Evolutionary conservation across 768 basidiomycete species (phyloP).

Genomic region (Russula griseocarnosa): DNA sequence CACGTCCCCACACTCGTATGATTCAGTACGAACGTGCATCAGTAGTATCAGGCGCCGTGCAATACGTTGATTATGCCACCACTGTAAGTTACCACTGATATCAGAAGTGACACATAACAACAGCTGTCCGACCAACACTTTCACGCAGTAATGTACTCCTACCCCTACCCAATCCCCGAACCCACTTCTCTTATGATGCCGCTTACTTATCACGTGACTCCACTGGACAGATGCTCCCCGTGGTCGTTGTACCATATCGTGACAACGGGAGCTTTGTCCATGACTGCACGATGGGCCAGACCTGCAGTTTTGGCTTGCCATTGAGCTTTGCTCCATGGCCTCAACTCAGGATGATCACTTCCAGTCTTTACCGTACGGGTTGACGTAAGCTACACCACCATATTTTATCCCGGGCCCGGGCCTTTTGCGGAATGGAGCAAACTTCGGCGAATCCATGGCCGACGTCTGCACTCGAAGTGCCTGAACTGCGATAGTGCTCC

Average conservation of each 20-base stretch:
- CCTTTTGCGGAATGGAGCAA: background rate
- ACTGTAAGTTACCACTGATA: background rate
- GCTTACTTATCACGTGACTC: background rate
- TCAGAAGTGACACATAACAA: too few species aligned
- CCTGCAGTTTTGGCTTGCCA: background rate
- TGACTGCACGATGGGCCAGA: too few species aligned
- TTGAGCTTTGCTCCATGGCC: background rate
- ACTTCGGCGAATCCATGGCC: background rate
- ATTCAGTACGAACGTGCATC: background rate
- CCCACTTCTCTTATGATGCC: too few species aligned
- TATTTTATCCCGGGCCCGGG: too few species aligned
- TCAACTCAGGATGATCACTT: background rate
- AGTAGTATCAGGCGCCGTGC: background rate
- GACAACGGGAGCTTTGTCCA: too few species aligned
- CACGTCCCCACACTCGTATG: slow-evolving; percentile 17
- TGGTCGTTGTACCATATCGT: too few species aligned
- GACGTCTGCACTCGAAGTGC: background rate
- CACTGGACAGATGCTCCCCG: too few species aligned
- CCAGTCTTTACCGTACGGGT: background rate
- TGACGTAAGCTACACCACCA: background rate
- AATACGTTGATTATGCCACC: background rate
- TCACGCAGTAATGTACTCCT: background rate
- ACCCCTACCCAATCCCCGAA: background rate
- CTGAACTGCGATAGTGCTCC: background rate
- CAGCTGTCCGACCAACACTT: background rate